phyloP scores from a whole-genome alignment of 2,329 filamentous ascomycete species.

The Cercospora zeae-maydis region DNA sequence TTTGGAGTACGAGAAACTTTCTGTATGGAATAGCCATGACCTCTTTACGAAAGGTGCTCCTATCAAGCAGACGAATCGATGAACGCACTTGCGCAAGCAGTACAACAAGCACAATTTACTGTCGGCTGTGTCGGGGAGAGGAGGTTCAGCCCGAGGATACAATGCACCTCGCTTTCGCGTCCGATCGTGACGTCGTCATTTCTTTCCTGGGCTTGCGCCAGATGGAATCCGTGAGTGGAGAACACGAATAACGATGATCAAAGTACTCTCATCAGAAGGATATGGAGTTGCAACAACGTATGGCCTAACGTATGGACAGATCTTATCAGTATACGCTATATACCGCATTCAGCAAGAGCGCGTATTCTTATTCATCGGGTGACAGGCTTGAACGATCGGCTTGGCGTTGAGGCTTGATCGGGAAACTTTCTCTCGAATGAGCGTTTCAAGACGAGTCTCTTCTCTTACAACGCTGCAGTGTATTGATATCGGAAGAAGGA shows the following conservation, averaged over 20 bases:
- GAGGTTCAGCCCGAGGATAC: too few relatives aligned
- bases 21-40: conserved; percentile 10
- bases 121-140: too few relatives aligned
- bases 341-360: not conserved
- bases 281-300: too few relatives aligned
- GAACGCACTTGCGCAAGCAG: not conserved
- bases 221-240: too few relatives aligned
- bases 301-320: too few relatives aligned
- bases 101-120: not conserved
- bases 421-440: too few relatives aligned
- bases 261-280: too few relatives aligned
- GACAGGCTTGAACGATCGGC: not conserved
- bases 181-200: not conserved
- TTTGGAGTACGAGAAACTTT: not conserved
- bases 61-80: not conserved
- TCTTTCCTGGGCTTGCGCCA: too few relatives aligned
- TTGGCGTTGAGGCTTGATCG: not conserved
- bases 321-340: not conserved
- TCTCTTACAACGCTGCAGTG: too few relatives aligned
- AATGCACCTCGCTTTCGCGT: not conserved
- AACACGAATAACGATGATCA: not conserved
- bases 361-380: too few relatives aligned
- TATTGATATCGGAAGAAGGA: too few relatives aligned
- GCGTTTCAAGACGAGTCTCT: too few relatives aligned
- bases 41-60: not conserved